Evolutionary conservation across 306 rosid genomes (phyloP).

Genomic region (Cicer yamashitae): DNA sequence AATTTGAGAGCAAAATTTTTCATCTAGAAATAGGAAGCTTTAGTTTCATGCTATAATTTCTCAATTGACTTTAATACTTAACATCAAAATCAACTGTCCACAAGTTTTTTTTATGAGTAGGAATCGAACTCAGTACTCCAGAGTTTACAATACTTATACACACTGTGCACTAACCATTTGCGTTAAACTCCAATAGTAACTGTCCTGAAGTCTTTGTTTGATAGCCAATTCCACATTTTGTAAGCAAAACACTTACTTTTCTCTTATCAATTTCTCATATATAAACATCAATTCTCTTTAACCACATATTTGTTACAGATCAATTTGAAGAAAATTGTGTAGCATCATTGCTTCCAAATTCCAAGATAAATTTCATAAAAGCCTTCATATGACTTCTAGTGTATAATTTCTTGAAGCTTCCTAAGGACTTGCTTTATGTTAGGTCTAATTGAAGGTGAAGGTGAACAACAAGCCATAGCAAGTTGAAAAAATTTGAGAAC

Average conservation of each 20-base stretch:
- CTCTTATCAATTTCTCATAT: slow-evolving; percentile 38
- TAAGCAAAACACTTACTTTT: slow-evolving; percentile 23
- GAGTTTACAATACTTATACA: neutral
- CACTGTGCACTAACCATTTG: neutral
- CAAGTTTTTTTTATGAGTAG: slow-evolving; percentile 26
- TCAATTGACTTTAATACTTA: slow-evolving; percentile 44
- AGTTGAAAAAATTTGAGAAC: slow-evolving; percentile 79
- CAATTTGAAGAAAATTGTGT: slow-evolving; percentile 41
- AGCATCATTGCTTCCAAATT: slow-evolving; percentile 19
- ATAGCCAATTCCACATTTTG: slow-evolving; percentile 46
- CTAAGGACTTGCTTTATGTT: slow-evolving; percentile 69
- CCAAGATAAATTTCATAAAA: slow-evolving; percentile 30
- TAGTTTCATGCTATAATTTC: slow-evolving; percentile 43
- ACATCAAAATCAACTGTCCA: slow-evolving; percentile 48
- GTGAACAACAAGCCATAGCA: slow-evolving; percentile 87
- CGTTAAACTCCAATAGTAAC: neutral
- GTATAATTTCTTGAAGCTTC: slow-evolving; percentile 81
- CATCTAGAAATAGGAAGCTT: slow-evolving; percentile 42
- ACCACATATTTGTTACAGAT: slow-evolving; percentile 37
- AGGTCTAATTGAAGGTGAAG: slow-evolving; percentile 84
- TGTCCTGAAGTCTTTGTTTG: slow-evolving; percentile 39
- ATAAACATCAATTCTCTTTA: slow-evolving; percentile 47
- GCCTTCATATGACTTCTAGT: slow-evolving; percentile 37
- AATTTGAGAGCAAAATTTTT: slow-evolving; percentile 39
- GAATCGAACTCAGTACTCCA: neutral